phyloP scores from a whole-genome alignment of 164 flowering plant genomes.

The Buxus sempervirens region DNA sequence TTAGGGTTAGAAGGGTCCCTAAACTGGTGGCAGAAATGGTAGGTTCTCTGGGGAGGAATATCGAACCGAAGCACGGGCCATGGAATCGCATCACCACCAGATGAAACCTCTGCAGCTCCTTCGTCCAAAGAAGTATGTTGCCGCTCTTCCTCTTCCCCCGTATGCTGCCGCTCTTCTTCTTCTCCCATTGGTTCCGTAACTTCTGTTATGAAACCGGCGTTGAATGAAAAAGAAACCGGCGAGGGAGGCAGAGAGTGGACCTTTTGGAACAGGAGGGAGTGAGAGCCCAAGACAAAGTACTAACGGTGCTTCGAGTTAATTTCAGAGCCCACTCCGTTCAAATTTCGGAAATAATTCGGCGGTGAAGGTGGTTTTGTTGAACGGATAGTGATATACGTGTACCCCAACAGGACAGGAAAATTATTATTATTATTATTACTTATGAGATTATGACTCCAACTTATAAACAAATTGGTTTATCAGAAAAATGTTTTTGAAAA shows the following conservation, averaged over 20 bases:
- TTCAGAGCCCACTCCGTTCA: too few species aligned
- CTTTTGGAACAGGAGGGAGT: too few species aligned
- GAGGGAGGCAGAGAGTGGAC: not conserved
- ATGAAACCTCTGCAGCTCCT: slow-evolving; percentile 12
- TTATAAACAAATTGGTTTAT: too few species aligned
- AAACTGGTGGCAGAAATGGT: slow-evolving; percentile 76
- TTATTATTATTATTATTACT: too few species aligned
- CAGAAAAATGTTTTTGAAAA: too few species aligned
- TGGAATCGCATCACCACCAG: slow-evolving; percentile 20
- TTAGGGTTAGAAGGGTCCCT: slow-evolving; percentile 56
- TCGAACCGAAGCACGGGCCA: slow-evolving; percentile 64
- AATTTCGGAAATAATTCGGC: too few species aligned
- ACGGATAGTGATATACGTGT: too few species aligned
- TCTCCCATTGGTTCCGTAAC: slow-evolving; percentile 28
- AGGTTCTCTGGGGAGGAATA: slow-evolving; percentile 50
- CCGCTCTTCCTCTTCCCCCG: not conserved
- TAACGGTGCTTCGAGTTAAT: too few species aligned
- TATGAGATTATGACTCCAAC: too few species aligned
- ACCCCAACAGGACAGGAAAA: too few species aligned
- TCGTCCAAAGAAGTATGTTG: slow-evolving; percentile 1
- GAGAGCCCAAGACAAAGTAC: too few species aligned
- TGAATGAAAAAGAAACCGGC: not conserved
- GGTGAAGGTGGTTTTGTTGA: too few species aligned
- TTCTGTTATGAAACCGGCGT: not conserved
- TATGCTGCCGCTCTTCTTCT: slow-evolving; percentile 22